phyloP scores from a whole-genome alignment of 352 stramenopile genomes.

The Pelagophyceae sp. region DNA sequence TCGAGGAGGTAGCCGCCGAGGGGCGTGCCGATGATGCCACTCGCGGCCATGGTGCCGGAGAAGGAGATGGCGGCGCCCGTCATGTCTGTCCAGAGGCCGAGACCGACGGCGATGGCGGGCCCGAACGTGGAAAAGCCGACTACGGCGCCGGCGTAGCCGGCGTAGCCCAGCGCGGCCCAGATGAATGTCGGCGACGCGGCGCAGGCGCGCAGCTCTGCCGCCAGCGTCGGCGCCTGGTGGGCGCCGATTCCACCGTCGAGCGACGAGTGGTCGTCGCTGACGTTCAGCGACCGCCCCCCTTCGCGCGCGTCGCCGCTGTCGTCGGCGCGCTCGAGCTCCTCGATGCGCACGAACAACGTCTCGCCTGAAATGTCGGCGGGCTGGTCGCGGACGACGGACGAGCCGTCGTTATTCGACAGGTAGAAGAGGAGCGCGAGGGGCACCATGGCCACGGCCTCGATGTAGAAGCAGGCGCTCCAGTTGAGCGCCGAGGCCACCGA shows the following conservation, averaged over 20 bases:
- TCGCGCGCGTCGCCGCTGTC: too few species aligned
- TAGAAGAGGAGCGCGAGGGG: conserved; percentile 57
- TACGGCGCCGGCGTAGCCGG: neutral
- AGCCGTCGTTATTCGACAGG: conserved; percentile 26
- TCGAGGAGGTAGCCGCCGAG: conserved; percentile 64
- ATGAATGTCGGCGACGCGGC: conserved; percentile 5
- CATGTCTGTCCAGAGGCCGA: conserved; percentile 68
- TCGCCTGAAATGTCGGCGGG: too few species aligned
- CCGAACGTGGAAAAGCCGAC: conserved; percentile 57
- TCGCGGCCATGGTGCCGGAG: neutral
- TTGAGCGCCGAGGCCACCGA: conserved; percentile 50
- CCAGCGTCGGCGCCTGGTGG: neutral
- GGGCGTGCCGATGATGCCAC: conserved; percentile 69
- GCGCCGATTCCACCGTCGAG: too few species aligned
- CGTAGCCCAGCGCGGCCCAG: neutral
- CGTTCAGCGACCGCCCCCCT: too few species aligned
- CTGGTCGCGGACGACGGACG: neutral
- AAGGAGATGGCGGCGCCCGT: neutral
- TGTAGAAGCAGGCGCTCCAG: conserved; percentile 66
- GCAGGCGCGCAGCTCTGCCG: neutral
- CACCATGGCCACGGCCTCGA: conserved; percentile 68
- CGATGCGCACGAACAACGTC: too few species aligned
- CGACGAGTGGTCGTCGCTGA: too few species aligned
- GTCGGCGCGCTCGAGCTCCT: too few species aligned
- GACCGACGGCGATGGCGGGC: conserved; percentile 68